Conservation (phyloP, 371 early-diverging fungal species). For the Lichtheimia hyalospora region DNA sequence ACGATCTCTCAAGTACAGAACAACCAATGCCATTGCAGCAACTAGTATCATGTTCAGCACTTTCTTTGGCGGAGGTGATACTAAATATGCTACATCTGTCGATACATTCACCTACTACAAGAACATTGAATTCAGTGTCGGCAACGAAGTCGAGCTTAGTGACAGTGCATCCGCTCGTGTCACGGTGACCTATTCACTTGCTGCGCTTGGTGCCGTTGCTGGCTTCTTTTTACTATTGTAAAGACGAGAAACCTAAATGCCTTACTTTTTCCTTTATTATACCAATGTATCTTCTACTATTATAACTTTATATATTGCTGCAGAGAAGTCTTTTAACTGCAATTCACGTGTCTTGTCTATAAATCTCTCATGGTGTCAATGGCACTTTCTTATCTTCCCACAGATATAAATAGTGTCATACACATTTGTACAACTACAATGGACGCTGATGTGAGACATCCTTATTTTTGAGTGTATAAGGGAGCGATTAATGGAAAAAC, state of each 20-base stretch:
- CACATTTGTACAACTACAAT: no score
- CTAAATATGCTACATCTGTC: slow-evolving; percentile 38
- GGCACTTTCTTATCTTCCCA: not conserved
- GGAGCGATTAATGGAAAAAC: no score
- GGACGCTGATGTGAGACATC: no score
- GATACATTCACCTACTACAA: slow-evolving; percentile 44
- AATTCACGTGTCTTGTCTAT: not conserved
- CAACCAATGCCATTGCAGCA: slow-evolving; percentile 27
- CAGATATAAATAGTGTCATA: no score
- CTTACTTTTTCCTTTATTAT: no score
- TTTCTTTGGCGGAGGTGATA: slow-evolving; percentile 53
- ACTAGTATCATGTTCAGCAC: slow-evolving; percentile 53
- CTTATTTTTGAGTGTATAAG: no score
- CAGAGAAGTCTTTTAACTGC: not conserved
- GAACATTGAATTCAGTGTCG: slow-evolving; percentile 45
- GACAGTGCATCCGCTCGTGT: slow-evolving; percentile 12
- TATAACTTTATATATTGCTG: not conserved
- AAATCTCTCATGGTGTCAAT: not conserved
- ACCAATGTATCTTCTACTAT: not conserved
- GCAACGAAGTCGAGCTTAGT: slow-evolving; percentile 24
- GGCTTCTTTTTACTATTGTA: slow-evolving; percentile 13
- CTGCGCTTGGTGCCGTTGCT: slow-evolving; percentile 9
- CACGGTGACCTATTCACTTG: slow-evolving; percentile 2
- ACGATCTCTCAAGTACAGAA: slow-evolving; percentile 34
- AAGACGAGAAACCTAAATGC: not conserved